These are phyloP conservation scores for Bipolaris zeicola DNA, from an alignment of 2,329 filamentous ascomycete species.

Conservation along the genomic window DNA sequence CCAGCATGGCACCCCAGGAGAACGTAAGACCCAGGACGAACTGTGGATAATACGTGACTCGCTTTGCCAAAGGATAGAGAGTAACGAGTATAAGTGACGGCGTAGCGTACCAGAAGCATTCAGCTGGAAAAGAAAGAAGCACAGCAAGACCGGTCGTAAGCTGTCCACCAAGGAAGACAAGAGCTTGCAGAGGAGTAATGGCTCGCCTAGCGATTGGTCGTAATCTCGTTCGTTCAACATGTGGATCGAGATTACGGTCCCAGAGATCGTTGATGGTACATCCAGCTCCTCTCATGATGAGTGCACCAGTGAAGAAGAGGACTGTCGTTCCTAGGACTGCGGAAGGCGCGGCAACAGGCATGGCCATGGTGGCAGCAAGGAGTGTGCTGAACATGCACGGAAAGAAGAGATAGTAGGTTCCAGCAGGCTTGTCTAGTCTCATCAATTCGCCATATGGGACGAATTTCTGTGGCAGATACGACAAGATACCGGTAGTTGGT, in stretches of 20 bases:
- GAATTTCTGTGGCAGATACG: conserved; percentile 69
- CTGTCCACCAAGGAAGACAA: conserved; percentile 76
- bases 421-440: conserved; percentile 79
- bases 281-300: conserved; percentile 86
- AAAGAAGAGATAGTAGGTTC: conserved; percentile 84
- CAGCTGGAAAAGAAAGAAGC: conserved; percentile 74
- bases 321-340: conserved; percentile 67
- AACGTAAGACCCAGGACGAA: conserved; percentile 82
- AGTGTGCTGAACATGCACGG: conserved; percentile 85
- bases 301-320: conserved; percentile 75
- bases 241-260: conserved; percentile 84
- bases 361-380: conserved; percentile 72
- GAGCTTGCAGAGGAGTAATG: conserved; percentile 71
- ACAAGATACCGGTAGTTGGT: conserved; percentile 74
- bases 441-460: conserved; percentile 83
- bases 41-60: conserved; percentile 87
- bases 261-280: conserved; percentile 91
- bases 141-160: conserved; percentile 74
- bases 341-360: conserved; percentile 64
- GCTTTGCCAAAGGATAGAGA: conserved; percentile 81
- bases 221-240: conserved; percentile 75
- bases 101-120: conserved; percentile 77
- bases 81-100: conserved; percentile 76
- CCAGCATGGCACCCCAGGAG: conserved; percentile 88
- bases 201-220: conserved; percentile 83